phyloP scores from a whole-genome alignment of 495 filamentous ascomycete species.

The Aspergillus baeticus region DNA sequence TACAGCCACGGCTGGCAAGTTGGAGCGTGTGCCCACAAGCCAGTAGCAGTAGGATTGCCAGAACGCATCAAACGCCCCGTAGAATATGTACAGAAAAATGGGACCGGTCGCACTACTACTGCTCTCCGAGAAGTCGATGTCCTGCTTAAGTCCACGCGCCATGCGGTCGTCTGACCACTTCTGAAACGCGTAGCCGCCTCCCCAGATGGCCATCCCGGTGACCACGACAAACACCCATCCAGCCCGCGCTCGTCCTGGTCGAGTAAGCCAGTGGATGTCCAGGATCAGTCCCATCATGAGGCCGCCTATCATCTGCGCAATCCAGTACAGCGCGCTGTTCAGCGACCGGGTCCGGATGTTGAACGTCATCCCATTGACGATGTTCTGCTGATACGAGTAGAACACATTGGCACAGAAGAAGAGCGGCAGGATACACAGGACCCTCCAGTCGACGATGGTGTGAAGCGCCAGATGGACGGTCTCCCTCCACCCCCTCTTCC shows the following conservation, averaged over 20 bases:
- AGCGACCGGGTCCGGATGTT: constrained; percentile 48
- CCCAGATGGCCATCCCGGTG: constrained; percentile 51
- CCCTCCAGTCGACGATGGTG: constrained; percentile 38
- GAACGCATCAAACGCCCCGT: constrained; percentile 52
- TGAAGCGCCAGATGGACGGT: too few species aligned
- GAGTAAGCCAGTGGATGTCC: constrained; percentile 39
- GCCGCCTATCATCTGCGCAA: constrained; percentile 53
- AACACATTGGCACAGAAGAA: constrained; percentile 73
- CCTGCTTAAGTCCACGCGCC: constrained; percentile 34
- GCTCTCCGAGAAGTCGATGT: constrained; percentile 37
- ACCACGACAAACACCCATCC: constrained; percentile 49
- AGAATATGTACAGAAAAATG: constrained; percentile 56
- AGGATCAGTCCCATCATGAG: constrained; percentile 49
- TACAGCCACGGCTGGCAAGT: constrained; percentile 80
- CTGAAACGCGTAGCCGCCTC: constrained; percentile 54
- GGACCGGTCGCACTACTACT: constrained; percentile 48
- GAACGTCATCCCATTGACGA: constrained; percentile 50
- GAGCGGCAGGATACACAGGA: constrained; percentile 48
- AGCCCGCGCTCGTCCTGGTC: constrained; percentile 39
- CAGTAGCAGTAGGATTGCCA: constrained; percentile 82
- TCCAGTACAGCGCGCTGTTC: constrained; percentile 54
- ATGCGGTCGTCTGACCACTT: constrained; percentile 36
- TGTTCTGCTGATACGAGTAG: constrained; percentile 71
- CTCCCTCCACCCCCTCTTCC: too few species aligned
- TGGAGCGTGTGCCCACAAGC: constrained; percentile 81